phyloP scores from a whole-genome alignment of 2,329 filamentous ascomycete genomes.

The Hypoxylon sp. region DNA sequence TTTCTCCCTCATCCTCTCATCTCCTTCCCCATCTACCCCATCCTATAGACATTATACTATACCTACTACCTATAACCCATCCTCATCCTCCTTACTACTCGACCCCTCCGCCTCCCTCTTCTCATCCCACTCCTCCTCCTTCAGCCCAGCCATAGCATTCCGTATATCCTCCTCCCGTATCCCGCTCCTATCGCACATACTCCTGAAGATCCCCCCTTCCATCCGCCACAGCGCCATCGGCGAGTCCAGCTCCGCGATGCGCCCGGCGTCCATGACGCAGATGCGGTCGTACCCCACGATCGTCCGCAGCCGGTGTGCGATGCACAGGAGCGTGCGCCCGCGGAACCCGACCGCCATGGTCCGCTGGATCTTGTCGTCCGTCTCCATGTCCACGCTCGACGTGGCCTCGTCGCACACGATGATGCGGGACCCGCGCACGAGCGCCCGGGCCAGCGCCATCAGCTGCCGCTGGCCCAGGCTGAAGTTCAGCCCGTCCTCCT shows the following conservation, averaged over 20 bases:
- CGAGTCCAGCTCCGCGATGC: constrained; percentile 86
- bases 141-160: constrained; percentile 55
- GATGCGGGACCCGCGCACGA: constrained; percentile 88
- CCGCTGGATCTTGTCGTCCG: constrained; percentile 92
- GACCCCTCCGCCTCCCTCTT: constrained; percentile 27
- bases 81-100: neutral
- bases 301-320: constrained; percentile 90
- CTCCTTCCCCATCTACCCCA: neutral
- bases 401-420: constrained; percentile 98
- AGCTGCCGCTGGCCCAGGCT: constrained; percentile 94
- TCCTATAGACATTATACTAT: neutral
- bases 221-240: constrained; percentile 83
- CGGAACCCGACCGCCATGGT: constrained; percentile 88
- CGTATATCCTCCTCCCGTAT: constrained; percentile 72
- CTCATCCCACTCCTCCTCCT: constrained; percentile 21
- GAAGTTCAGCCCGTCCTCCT: constrained; percentile 96
- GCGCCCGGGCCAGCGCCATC: constrained; percentile 90
- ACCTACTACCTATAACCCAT: constrained; percentile 6
- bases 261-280: constrained; percentile 92
- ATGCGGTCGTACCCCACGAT: constrained; percentile 96
- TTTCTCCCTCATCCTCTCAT: too few relatives aligned
- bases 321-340: constrained; percentile 89
- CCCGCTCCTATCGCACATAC: constrained; percentile 90
- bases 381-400: constrained; percentile 93
- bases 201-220: constrained; percentile 74